Base-by-base conservation (phyloP, 2,329 filamentous ascomycete genomes). In the Claviceps sp. region DNA sequence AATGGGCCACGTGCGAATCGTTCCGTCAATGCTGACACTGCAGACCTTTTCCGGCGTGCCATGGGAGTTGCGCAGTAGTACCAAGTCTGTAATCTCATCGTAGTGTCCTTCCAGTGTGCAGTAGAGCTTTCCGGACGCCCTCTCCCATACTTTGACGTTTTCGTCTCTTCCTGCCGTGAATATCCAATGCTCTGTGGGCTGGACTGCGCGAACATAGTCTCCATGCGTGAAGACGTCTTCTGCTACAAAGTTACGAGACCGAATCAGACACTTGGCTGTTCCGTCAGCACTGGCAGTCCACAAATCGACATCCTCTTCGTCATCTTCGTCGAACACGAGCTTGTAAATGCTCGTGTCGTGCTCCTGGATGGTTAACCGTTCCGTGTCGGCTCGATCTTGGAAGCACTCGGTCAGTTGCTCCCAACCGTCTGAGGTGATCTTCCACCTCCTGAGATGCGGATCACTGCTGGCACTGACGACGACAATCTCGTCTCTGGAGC, bases 261-360 rank as follows among this genome's bases (percentile, higher is more conserved):
- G 76, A 1, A 83, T 76, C 8, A 96, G 75, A 59, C 88, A 90
- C 65, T 91, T 93, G 2, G 82, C 82, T 0, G 85, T 89, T 59
- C 88, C 93, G 65, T 98, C 93, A 4, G 88, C 89, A 55, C 88
- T 95, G 5, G 90, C 86, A 7, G 91, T 96, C 89, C 89, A 97
- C 14, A 96, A 70, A 60, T 96, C 87, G 37, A 78, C 81, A 13
- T 79, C 76, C 5, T 81, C 76, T 6, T 81, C 79, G 37, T 69
- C 70, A 5, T 73, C 70, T 16, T 66, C 63, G 57, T 89, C 85
- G 60, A 95, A 95, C 20, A 78, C 71, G 14, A 97, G 70, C 57
- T 79, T 82, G 68, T 95, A 94, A 9, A 98, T 82, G 58, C 86
- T 93, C 1, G 93, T 98, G 59, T 96, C 88, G 66, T 98, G 93